Percentiles rank a stretch among this genome's conserved stretches.
phyloP scores from a whole-genome alignment of 106 monocot species.

The Apostasia shenzhenica region DNA sequence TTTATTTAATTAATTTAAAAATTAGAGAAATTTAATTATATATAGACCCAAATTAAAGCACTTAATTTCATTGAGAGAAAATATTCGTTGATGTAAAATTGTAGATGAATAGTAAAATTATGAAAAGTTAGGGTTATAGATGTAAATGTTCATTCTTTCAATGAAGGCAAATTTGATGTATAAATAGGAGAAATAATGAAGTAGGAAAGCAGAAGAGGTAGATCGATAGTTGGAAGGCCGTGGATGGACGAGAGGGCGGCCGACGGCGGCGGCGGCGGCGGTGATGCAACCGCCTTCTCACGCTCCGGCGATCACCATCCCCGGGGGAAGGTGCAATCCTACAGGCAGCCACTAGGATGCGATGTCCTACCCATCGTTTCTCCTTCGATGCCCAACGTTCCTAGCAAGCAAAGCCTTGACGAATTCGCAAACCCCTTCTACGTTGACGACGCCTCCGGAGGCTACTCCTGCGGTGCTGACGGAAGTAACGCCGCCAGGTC shows the following conservation, averaged over 20 bases:
- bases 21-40: no score
- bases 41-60: no score
- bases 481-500: not conserved
- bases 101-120: no score
- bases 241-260: not conserved
- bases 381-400: not conserved
- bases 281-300: not conserved
- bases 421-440: not conserved
- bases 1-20: no score
- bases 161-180: no score
- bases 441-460: not conserved
- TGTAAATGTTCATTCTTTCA: no score
- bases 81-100: no score
- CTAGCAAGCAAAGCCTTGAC: slow-evolving; percentile 20
- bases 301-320: not conserved
- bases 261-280: not conserved
- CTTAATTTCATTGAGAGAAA: no score
- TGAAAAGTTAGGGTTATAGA: no score
- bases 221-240: not conserved
- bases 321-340: not conserved
- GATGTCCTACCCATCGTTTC: not conserved
- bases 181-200: no score
- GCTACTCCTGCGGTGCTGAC: not conserved
- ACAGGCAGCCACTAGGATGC: slow-evolving; percentile 5
- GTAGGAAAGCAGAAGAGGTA: not conserved